A percentile compares a stretch with the other conserved stretches of the same genome.
phyloP scores from a whole-genome alignment of 495 filamentous ascomycete species.

The Neurospora sp. region DNA sequence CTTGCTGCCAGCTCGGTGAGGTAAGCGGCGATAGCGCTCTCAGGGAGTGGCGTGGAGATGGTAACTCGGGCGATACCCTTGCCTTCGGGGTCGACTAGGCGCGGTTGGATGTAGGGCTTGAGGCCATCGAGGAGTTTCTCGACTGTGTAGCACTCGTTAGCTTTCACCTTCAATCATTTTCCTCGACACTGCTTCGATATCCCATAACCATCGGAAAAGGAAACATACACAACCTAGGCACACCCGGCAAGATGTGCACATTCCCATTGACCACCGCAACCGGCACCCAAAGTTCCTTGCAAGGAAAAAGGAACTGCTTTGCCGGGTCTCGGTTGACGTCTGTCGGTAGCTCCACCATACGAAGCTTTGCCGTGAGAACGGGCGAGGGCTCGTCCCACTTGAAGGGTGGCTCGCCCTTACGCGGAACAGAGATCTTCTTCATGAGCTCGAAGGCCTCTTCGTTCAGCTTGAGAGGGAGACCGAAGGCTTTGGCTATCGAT shows the following conservation, averaged over 20 bases:
- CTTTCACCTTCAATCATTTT: background rate
- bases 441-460: conserved; percentile 65
- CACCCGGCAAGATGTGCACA: conserved; percentile 83
- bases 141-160: conserved; percentile 28
- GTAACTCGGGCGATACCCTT: conserved; percentile 67
- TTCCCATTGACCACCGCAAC: conserved; percentile 82
- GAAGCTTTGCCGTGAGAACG: conserved; percentile 63
- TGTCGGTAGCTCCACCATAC: conserved; percentile 81
- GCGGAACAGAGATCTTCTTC: conserved; percentile 65
- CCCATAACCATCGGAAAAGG: too few relatives aligned
- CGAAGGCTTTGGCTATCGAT: conserved; percentile 85
- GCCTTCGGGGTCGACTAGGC: conserved; percentile 66
- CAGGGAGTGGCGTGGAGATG: conserved; percentile 75
- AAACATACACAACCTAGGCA: conserved; percentile 59
- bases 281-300: conserved; percentile 84
- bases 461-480: conserved; percentile 65
- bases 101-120: conserved; percentile 55
- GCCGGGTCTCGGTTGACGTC: conserved; percentile 50
- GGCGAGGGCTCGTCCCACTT: conserved; percentile 77
- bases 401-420: conserved; percentile 63
- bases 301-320: conserved; percentile 64
- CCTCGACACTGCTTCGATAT: too few relatives aligned
- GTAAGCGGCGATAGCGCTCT: conserved; percentile 75
- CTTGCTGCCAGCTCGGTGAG: conserved; percentile 65
- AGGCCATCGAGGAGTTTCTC: conserved; percentile 64